Evolutionary conservation across 1,284 basidiomycete genomes (phyloP), one percentile per base, ranked within the genome.

Genomic region (Austroboletus niveus): DNA sequence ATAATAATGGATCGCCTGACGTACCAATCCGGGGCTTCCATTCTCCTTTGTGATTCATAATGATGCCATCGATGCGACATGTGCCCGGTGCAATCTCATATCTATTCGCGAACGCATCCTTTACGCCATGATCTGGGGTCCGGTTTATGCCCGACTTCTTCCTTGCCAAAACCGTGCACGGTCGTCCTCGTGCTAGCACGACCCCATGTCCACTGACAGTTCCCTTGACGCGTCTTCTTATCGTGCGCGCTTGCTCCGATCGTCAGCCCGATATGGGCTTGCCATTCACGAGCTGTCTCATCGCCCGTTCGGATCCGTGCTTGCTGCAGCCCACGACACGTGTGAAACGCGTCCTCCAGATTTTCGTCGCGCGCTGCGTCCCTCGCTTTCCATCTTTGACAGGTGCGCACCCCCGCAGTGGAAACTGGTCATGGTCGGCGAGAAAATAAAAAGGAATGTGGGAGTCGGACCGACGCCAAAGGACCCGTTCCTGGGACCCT

Each of bases 1-100:
- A 60, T 24, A 51, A 34, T 14, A 42, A 62, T 60, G 57, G 61
- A 61, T 61, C 57, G 59, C 59, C 53, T 60, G 47, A 40, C 45
- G 8, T 24, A 40, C 56, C 41, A 52, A 27, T n/a, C 17, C 30
- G 45, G 29, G 45, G 8, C 62, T 64, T 61, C 60, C 60, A 64
- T 64, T 61, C 58, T 54, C 39, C 39, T 43, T 52, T n/a, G 8
- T 55, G 50, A 55, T 8, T 32, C 36, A 53, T 53, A 47, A 53
- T 60, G 56, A 63, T 60, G 52, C 48, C 57, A 29, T 9, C 32
- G 32, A 7, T 9, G 32, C 14, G 32, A 34, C 9, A 24, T 24
- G 22, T 24, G 32, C 36, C 36, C 11, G 59, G 57, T 57, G 46
- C 43, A 52, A 43, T 39, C 24, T 45, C 50, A 47, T 55, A 35